Evolutionary conservation across 208 protist genomes (phyloP), one percentile per base, ranked within the genome.

Genomic region (Zelonia costaricensis): DNA sequence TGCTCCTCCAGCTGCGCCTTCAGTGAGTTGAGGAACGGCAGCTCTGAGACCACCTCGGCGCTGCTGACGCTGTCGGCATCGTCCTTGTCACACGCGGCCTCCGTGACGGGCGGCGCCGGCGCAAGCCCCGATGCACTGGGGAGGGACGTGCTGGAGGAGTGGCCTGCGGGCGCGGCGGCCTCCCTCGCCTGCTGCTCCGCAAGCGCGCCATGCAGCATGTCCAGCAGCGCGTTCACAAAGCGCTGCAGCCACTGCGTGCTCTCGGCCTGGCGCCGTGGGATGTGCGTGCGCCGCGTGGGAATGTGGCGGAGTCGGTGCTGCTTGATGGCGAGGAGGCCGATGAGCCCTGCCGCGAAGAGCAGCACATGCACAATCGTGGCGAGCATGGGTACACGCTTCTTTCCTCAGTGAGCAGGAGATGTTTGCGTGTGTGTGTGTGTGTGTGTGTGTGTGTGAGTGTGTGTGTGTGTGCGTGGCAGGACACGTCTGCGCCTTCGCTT

Each of bases 181-280:
- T 57, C 54, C 18, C 36, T 25, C 35, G 33, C 54, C 15, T 42
- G 36, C 43, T 66, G 44, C 62, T 81, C 70, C 22, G 71, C 59
- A 5, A 78, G 13, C 0, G 74, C 56, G 18, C 22, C 38, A 58
- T 76, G 57, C 8, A 87, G 53, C 76, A 92, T 87, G 44, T 94
- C 82, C 3, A 90, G 39, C 5, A 74, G 22, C 0, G 78, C 83
- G 49, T 83, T 87, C 20, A 75, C 69, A 0, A 92, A 65, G 0
- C 86, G 80, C 56, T 95, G 82, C 28, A 89, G 43, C 86, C 88
- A 95, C 10, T 88, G 43, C 8, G 83, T 88, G 10, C 72, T 74
- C 61, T 95, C 85, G 6, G 82, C 81, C 52, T 91, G 60, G 48
- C 86, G 83, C 6, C 88, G 80, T 0, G 88, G 77, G 28, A 95